These are phyloP conservation scores for Trichoderma hamatum DNA, from an alignment of 2,329 filamentous ascomycete genomes.

Conservation along the genomic window DNA sequence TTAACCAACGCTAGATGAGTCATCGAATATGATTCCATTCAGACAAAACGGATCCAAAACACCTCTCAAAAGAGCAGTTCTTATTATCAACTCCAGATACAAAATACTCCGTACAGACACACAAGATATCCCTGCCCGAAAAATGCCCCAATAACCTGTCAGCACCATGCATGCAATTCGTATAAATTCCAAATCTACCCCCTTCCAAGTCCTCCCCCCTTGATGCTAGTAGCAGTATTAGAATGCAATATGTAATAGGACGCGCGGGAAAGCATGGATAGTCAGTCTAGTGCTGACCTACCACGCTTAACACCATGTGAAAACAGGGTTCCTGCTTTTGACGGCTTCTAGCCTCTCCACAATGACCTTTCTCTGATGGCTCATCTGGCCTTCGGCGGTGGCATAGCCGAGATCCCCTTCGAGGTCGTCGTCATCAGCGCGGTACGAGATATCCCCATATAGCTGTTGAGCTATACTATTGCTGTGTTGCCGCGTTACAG, in stretches of 20 bases:
- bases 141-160: not conserved
- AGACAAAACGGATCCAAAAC: not conserved
- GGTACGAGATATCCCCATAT: slow-evolving; percentile 44
- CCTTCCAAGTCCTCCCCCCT: not conserved
- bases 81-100: not conserved
- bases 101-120: not conserved
- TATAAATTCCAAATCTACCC: slow-evolving; percentile 10
- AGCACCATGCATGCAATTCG: slow-evolving; percentile 5
- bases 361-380: slow-evolving; percentile 89
- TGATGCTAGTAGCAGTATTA: not conserved
- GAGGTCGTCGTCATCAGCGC: slow-evolving; percentile 69
- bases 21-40: not conserved
- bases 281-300: slow-evolving; percentile 17
- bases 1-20: too few species aligned
- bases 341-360: slow-evolving; percentile 95
- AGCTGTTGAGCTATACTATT: slow-evolving; percentile 58
- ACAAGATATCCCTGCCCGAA: not conserved
- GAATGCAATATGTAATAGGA: not conserved
- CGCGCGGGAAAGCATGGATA: slow-evolving; percentile 1
- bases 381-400: slow-evolving; percentile 91
- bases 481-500: slow-evolving; percentile 51
- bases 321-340: slow-evolving; percentile 92
- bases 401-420: slow-evolving; percentile 95
- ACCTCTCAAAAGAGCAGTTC: not conserved
- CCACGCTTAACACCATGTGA: slow-evolving; percentile 82